Base-by-base conservation (phyloP, 2,329 filamentous ascomycete genomes). In the Gliomastix tumulicola region DNA sequence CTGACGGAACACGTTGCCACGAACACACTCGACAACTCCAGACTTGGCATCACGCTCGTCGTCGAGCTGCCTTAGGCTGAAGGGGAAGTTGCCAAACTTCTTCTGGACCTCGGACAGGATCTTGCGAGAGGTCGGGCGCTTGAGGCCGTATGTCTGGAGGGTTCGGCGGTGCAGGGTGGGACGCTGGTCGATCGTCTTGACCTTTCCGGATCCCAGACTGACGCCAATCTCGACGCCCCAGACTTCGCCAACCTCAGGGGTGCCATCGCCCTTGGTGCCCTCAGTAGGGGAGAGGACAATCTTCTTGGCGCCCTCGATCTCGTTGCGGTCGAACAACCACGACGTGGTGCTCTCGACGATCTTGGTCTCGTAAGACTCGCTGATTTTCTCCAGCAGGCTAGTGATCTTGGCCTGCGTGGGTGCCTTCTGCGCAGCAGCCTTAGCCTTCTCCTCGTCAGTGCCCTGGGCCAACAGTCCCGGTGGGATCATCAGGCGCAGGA, bases 211-310 rank as follows among this genome's bases (percentile, higher is more conserved):
- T 46, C 89, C 89, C 52, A 92, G 69, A 64, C 85, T 92, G 57
- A 98, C 79, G 50, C 90, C 90, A 59, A 96, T 80, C 74, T 98
- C 92, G 38, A 98, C 87, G 63, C 92, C 92, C 92, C 92, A 98
- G 43, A 94, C 89, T 60, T 98, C 92, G 48, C 87, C 84, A 39
- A 94, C 68, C 55, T 94, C 90, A 40, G 92, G 85, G 40, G 79
- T 64, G 55, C 92, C 92, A 43, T 98, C 92, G 39, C 90, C 90
- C 70, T 88, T 94, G 57, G 84, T 80, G 47, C 87, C 87, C 54
- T 96, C 88, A 35, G 81, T 77, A 22, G 88, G 85, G 18, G 88
- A 76, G 40, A 98, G 71, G 48, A 98, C 92, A 56, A 98, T 95
- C 79, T 96, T 97, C 82, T 96, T 96, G 73, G 84, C 60, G 53